Evolutionary conservation across 2,329 filamentous ascomycete genomes (phyloP).

Genomic region (Cladosporium cucumerinum): DNA sequence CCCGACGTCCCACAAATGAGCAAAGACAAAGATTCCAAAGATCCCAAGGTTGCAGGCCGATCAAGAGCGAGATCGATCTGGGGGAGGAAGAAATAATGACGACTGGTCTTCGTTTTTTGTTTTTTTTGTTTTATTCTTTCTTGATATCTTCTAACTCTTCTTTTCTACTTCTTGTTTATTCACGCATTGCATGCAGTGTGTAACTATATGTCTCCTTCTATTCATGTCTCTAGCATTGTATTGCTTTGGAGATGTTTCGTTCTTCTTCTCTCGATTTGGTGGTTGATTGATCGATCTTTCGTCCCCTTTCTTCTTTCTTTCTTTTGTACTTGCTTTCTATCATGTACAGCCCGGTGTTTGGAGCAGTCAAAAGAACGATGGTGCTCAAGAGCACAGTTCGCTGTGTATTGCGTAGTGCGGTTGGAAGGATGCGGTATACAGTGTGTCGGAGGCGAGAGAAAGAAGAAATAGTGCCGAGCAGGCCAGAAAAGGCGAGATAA

Average conservation of each 20-base stretch:
- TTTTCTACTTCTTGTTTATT: not conserved
- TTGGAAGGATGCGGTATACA: not conserved
- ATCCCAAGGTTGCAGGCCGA: conserved; percentile 12
- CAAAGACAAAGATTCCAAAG: conserved; percentile 3
- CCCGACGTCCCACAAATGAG: conserved; percentile 67
- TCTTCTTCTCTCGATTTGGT: not conserved
- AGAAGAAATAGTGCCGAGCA: not conserved
- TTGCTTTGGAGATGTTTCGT: not conserved
- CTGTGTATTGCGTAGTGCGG: not conserved
- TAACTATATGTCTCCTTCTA: not conserved
- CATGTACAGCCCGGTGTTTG: not conserved
- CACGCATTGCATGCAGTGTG: conserved; percentile 1
- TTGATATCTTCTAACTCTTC: not conserved
- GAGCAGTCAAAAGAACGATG: not conserved
- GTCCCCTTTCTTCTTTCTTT: not conserved
- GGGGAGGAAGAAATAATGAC: conserved; percentile 23
- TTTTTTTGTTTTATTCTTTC: not conserved
- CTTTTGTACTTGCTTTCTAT: not conserved
- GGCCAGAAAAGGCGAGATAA: not conserved
- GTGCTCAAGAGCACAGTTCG: not conserved
- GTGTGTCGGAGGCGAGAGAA: not conserved
- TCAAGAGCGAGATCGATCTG: conserved; percentile 24
- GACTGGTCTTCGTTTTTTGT: not conserved
- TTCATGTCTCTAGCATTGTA: not conserved
- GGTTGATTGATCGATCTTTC: too few species aligned